phyloP scores from a whole-genome alignment of 2,329 filamentous ascomycete genomes.

The Phaeoacremonium minimum region DNA sequence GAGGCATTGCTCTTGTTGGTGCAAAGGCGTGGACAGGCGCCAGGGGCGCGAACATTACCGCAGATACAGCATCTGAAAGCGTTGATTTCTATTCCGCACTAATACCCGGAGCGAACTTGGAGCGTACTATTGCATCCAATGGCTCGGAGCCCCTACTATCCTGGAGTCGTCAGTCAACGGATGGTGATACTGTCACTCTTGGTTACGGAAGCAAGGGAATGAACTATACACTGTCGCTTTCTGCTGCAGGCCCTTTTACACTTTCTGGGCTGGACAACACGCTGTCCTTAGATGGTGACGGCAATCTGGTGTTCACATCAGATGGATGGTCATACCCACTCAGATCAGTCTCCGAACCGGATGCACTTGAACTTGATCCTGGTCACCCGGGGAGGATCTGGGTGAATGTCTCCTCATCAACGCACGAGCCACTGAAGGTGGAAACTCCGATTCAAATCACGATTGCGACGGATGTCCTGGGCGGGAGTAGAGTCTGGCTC shows the following conservation, averaged over 20 bases:
- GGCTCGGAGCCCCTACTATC: too few species aligned
- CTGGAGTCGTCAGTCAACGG: too few species aligned
- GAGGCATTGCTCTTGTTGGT: conserved; percentile 36
- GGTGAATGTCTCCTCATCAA: conserved; percentile 40
- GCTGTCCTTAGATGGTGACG: conserved; percentile 27
- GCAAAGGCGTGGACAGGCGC: conserved; percentile 35
- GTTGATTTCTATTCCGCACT: too few species aligned
- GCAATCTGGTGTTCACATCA: conserved; percentile 33
- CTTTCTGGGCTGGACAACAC: conserved; percentile 37
- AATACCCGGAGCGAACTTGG: too few species aligned
- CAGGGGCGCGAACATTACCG: too few species aligned
- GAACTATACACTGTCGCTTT: conserved; percentile 36
- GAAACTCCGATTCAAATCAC: conserved; percentile 25
- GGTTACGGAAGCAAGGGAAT: conserved; percentile 36
- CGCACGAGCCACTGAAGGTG: conserved; percentile 34
- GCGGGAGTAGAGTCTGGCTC: conserved; percentile 45
- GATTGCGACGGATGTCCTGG: conserved; percentile 36
- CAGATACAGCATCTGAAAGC: too few species aligned
- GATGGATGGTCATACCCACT: conserved; percentile 44
- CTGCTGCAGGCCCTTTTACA: conserved; percentile 33
- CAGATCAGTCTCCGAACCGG: conserved; percentile 33
- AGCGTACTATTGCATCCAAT: too few species aligned
- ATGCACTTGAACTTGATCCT: conserved; percentile 41
- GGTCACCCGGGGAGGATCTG: conserved; percentile 47
- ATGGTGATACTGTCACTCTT: conserved; percentile 12